Evolutionary conservation across 371 early-diverging fungal genomes (phyloP).

Genomic region (Zopfochytrium polystomum): DNA sequence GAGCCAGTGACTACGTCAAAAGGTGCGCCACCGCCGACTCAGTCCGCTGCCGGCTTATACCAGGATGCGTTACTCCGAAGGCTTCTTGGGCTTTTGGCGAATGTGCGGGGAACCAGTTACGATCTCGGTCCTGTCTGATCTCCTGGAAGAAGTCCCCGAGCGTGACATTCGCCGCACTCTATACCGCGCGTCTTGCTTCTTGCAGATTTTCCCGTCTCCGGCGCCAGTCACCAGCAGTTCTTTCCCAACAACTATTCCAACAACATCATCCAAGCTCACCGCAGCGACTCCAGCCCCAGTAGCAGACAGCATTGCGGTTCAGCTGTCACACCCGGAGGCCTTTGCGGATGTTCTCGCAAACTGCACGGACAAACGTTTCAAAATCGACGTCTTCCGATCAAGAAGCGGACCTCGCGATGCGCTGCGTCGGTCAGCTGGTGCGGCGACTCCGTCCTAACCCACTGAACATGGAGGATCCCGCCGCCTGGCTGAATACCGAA

Average conservation of each 20-base stretch:
- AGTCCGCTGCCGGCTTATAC: not conserved
- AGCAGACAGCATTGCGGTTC: no score
- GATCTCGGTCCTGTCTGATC: slow-evolving; percentile 4
- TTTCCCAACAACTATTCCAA: no score
- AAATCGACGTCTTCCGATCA: not conserved
- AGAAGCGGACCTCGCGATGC: slow-evolving; percentile 11
- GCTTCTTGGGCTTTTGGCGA: slow-evolving; percentile 6
- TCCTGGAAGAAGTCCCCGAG: slow-evolving; percentile 7
- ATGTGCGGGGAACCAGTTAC: slow-evolving; percentile 7
- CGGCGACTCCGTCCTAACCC: slow-evolving; percentile 18
- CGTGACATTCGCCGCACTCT: slow-evolving; percentile 3
- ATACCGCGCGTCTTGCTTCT: not conserved
- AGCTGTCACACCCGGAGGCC: no score
- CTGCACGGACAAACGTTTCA: slow-evolving; percentile 24
- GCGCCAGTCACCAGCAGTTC: no score
- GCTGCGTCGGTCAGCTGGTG: slow-evolving; percentile 1
- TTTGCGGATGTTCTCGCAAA: slow-evolving; percentile 19
- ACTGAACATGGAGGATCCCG: slow-evolving; percentile 24
- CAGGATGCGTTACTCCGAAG: slow-evolving; percentile 2
- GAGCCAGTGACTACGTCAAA: no score
- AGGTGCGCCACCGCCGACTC: not conserved
- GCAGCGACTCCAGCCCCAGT: no score
- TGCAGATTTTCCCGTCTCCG: slow-evolving; percentile 8
- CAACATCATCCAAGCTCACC: no score
- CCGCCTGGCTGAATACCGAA: slow-evolving; percentile 19